Evolutionary conservation across 805 yeast species (phyloP).

Genomic region (Hanseniaspora thailandica): DNA sequence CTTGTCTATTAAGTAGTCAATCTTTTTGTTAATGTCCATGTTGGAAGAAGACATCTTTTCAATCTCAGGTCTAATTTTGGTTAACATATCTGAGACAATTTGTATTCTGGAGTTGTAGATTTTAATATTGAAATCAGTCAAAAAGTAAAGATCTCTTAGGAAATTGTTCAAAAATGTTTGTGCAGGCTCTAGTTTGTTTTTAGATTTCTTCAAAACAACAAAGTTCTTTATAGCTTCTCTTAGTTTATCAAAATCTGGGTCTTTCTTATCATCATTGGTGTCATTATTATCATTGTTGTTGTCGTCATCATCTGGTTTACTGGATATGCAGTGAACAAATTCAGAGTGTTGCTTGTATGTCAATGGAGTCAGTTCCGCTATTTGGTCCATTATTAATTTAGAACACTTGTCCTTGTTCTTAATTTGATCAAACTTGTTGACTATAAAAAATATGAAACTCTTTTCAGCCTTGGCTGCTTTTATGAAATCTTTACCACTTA

Average conservation of each 20-base stretch:
- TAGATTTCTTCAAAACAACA: constrained; percentile 75
- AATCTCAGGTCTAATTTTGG: constrained; percentile 51
- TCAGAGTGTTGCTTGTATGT: constrained; percentile 80
- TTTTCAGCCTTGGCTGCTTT: constrained; percentile 83
- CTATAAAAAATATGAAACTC: constrained; percentile 84
- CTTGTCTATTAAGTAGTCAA: constrained; percentile 53
- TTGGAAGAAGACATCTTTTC: constrained; percentile 44
- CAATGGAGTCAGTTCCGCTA: constrained; percentile 75
- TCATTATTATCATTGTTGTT: constrained; percentile 26
- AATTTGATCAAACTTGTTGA: constrained; percentile 82
- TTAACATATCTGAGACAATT: constrained; percentile 38
- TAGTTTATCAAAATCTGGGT: constrained; percentile 67
- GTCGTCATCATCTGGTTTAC: constrained; percentile 34
- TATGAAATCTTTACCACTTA: constrained; percentile 88
- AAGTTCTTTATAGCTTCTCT: constrained; percentile 79
- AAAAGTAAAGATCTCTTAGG: constrained; percentile 47
- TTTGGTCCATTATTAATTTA: constrained; percentile 68
- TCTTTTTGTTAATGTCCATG: constrained; percentile 41
- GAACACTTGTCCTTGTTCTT: constrained; percentile 70
- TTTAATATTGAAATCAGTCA: constrained; percentile 54
- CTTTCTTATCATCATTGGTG: constrained; percentile 27
- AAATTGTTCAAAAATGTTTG: constrained; percentile 70
- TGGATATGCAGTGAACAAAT: constrained; percentile 84
- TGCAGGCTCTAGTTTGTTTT: constrained; percentile 85
- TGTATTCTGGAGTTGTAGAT: constrained; percentile 41